Evolutionary conservation across 306 rosid genomes (phyloP), one percentile per base, ranked within the genome.

Genomic region (Ziziphus jujuba): DNA sequence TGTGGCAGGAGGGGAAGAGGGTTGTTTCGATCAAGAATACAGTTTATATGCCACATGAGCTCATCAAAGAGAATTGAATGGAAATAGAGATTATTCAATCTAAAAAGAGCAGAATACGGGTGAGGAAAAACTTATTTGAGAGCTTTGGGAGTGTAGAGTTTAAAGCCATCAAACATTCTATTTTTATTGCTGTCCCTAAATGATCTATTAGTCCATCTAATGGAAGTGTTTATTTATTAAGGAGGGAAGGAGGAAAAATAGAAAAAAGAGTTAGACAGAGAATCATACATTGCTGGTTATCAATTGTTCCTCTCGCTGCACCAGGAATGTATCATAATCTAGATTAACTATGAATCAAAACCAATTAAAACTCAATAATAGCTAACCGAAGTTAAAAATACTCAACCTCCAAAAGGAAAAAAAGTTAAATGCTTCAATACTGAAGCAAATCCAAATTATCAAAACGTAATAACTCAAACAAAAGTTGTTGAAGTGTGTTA

Each of bases 1-100:
- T 50, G 16, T 50, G 19, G 19, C 55, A 50, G 21, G 55, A 50
- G 22, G 22, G 12, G 1, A 17, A 50, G 16, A 20, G 55, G 55
- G 55, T 20, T 48, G 58, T 28, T 20, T 60, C 60, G 43, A 78
- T 44, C 19, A 65, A 44, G 63, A 59, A 7, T 57, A 65, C 17
- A 58, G 34, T 28, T 69, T n/a, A 50, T 50, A 50, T 22, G 55
- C 55, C 55, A 16, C 5, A 50, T 2, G 22, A 16, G 55, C 16
- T 7, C 22, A 16, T 16, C 17, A 16, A 50, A 50, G 55, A n/a
- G 55, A 7, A 16, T 50, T 50, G 19, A 16, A 50, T 17, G 19
- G 16, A n/a, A 0, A 50, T 14, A 16, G 5, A 45, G 4, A 45
- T 45, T 45, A 4, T 6, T 16, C 13, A 16, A 2, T 45, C 17